Evolutionary conservation across 768 basidiomycete genomes (phyloP), one percentile per base, ranked within the genome.

Genomic region (Ephemerocybe angulata): DNA sequence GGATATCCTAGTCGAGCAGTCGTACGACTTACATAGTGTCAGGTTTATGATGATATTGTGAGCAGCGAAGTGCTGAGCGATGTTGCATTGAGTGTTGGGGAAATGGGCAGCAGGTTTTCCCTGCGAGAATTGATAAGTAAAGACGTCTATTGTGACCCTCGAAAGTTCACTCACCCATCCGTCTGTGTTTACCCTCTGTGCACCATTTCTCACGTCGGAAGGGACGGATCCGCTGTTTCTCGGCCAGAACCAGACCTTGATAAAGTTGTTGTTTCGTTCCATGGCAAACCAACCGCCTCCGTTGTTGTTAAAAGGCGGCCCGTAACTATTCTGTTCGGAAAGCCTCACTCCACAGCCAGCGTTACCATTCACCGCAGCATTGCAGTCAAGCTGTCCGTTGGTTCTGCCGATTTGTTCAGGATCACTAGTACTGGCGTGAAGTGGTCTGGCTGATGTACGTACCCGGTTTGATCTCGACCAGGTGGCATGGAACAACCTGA

Each of bases 241-340:
- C 1, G 78, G 66, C 84, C 84, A 87, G 70, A 84, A 86, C 79
- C 82, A 87, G 30, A 85, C 72, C 55, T 78, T 81, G 60, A 87
- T 80, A 58, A 72, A 75, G 7, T 54, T 57, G 12, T 66, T 57
- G 2, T 79, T 77, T 35, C 83, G 76, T 61, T 83, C 81, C 59
- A 84, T 70, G 1, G 79, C 85, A 62, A 77, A 82, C 79, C 77
- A 84, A 54, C 83, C 83, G 13, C 83, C 84, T 19, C 83, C 81
- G 38, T 70, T 74, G 13, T 54, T 57, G 60, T 86, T 85, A 67
- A 86, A 83, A 0, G 64, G 53, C 3, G 82, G 77, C 1, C 83
- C 84, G 63, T 74, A 85, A 64, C 73, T 81, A 33, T 72, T 61
- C 0, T 70, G 21, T 6, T 65, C 61, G 2, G 64, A 61, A 25